Evolutionary conservation across 345 rosid species (phyloP), one percentile per base, ranked within the genome.

Genomic region (Microcos paniculata): DNA sequence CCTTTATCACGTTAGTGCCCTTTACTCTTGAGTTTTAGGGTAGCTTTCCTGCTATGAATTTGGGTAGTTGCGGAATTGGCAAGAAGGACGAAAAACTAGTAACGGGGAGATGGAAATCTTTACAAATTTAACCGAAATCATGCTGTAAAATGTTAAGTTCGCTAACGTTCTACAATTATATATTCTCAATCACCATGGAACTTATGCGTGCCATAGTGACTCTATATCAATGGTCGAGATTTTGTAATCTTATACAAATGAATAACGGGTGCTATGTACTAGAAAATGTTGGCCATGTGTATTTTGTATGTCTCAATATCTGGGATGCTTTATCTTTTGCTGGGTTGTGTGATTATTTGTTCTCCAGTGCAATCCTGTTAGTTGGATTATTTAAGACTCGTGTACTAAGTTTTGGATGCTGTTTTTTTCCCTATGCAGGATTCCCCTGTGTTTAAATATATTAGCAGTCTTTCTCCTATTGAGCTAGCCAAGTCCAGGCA

Each of bases 361-460:
- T 71, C 63, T 53, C 52, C 23, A 13, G 62, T 40, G 24, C 55
- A 30, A 33, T 35, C 48, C 28, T 43, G 9, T 35, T 43, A 15
- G 7, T 19, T 74, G 19, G 9, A 33, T 23, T 58, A 62, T 53
- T 65, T 45, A 8, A 12, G 58, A 52, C 62, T 63, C 49, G 14
- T 10, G 11, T 64, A 42, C n/a, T 35, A 53, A 48, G 62, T 40
- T 65, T 53, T 43, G 55, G 40, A 28, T 11, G 38, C 33, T 31
- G 72, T 19, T 23, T 24, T n/a, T 70, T 77, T 43, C 21, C 51
- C 21, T 0, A 85, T 51, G 86, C 88, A 91, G 96, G 87, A 88
- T 83, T 91, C 96, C 69, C 96, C 92, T 3, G 90, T 89, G 19
- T 91, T 88, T 76, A 87, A 86, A 71, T 91, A 83, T 82, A 91